phyloP scores from a whole-genome alignment of 2,329 filamentous ascomycete genomes.

The Aspergillus sp. region DNA sequence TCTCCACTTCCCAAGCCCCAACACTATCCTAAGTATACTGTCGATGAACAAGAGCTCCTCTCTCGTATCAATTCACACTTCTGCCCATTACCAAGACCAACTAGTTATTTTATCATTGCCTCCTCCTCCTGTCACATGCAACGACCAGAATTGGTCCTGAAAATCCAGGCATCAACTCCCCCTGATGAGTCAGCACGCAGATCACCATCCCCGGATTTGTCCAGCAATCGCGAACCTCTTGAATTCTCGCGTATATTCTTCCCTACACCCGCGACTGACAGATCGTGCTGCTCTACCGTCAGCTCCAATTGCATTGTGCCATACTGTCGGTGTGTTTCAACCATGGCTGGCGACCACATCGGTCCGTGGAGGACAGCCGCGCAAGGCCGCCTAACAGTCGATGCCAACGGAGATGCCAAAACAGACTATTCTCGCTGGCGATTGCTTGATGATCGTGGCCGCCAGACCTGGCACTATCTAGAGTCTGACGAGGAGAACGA shows the following conservation, averaged over 20 bases:
- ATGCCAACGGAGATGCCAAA: slow-evolving; percentile 43
- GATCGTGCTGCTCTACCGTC: neutral
- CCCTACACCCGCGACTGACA: neutral
- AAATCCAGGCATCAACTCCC: neutral
- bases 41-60: too few relatives aligned
- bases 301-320: neutral
- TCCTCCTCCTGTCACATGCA: too few relatives aligned
- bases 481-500: slow-evolving; percentile 66
- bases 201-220: neutral
- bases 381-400: slow-evolving; percentile 32
- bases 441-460: slow-evolving; percentile 74
- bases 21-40: too few relatives aligned
- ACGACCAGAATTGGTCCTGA: neutral
- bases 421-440: slow-evolving; percentile 86
- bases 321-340: neutral
- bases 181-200: slow-evolving; percentile 16
- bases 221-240: neutral
- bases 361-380: slow-evolving; percentile 33
- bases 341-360: slow-evolving; percentile 27
- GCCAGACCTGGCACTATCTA: slow-evolving; percentile 94
- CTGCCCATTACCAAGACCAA: too few relatives aligned
- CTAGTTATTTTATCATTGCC: too few relatives aligned
- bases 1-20: too few relatives aligned
- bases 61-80: too few relatives aligned
- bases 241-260: neutral